phyloP scores from a whole-genome alignment of 768 basidiomycete genomes.

The Sarcodon sp. region DNA sequence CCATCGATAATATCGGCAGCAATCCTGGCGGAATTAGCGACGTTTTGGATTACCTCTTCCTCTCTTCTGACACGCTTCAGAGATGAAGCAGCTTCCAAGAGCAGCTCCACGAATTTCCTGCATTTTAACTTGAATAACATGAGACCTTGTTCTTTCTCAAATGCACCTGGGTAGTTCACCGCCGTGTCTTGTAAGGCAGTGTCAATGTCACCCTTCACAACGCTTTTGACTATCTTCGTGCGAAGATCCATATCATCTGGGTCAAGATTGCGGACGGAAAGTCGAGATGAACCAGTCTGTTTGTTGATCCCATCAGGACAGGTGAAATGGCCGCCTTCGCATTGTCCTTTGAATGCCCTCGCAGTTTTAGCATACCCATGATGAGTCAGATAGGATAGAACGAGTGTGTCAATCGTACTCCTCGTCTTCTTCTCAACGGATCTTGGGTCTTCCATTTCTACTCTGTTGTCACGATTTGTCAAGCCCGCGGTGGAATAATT shows the following conservation, averaged over 20 bases:
- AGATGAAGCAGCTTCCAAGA: slow-evolving; percentile 57
- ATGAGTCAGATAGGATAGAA: slow-evolving; percentile 71
- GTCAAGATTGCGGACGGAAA: slow-evolving; percentile 17
- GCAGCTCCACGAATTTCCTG: slow-evolving; percentile 76
- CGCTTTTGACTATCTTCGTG: slow-evolving; percentile 57
- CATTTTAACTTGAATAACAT: slow-evolving; percentile 76
- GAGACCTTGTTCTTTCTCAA: slow-evolving; percentile 54
- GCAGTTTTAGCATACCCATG: slow-evolving; percentile 73
- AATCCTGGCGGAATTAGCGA: slow-evolving; percentile 7
- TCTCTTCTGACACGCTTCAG: slow-evolving; percentile 45
- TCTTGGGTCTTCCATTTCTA: slow-evolving; percentile 1
- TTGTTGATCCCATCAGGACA: not conserved
- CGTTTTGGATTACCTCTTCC: slow-evolving; percentile 15
- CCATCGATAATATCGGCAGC: slow-evolving; percentile 6
- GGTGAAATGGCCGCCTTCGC: slow-evolving; percentile 7
- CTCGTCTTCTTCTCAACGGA: slow-evolving; percentile 36
- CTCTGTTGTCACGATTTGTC: not conserved
- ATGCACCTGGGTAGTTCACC: slow-evolving; percentile 45
- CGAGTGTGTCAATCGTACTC: slow-evolving; percentile 55
- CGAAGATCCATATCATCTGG: slow-evolving; percentile 49
- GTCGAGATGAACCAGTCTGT: slow-evolving; percentile 2
- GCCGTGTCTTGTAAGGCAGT: slow-evolving; percentile 44
- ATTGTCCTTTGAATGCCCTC: slow-evolving; percentile 49
- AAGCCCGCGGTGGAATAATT: slow-evolving; percentile 8
- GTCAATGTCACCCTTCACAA: slow-evolving; percentile 61